A percentile compares a stretch with the other conserved stretches of the same genome.
Evolutionary conservation across 2,329 filamentous ascomycete genomes (phyloP).

Genomic region (Fusarium longipes): DNA sequence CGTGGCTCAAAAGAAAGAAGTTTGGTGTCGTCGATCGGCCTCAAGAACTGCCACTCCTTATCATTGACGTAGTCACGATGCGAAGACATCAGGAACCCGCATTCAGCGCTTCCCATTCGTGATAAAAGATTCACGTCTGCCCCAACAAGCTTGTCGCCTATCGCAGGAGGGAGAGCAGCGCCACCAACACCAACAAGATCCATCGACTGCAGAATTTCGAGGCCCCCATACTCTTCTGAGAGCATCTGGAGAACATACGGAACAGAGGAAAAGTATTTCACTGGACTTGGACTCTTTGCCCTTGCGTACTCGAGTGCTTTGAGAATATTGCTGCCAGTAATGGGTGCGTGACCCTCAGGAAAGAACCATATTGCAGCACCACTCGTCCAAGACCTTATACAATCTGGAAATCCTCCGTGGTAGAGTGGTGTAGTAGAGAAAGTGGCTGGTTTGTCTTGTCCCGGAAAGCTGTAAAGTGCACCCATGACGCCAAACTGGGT

Average conservation of each 20-base stretch:
- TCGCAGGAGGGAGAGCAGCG: conserved; percentile 63
- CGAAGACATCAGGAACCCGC: conserved; percentile 73
- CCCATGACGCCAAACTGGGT: conserved; percentile 65
- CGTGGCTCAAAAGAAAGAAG: conserved; percentile 60
- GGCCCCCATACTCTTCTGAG: conserved; percentile 54
- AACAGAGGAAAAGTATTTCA: conserved; percentile 71
- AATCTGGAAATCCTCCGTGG: conserved; percentile 72
- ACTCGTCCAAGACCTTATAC: conserved; percentile 71
- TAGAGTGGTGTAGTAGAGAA: conserved; percentile 75
- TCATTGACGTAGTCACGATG: conserved; percentile 65
- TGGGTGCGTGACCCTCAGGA: conserved; percentile 64
- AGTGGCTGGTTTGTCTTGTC: conserved; percentile 56
- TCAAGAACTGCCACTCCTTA: conserved; percentile 70
- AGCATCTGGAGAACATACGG: conserved; percentile 68
- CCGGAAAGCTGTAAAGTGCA: conserved; percentile 61
- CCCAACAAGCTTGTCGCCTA: conserved; percentile 65
- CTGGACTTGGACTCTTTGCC: conserved; percentile 35
- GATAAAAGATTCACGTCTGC: conserved; percentile 67
- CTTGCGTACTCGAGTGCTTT: conserved; percentile 57
- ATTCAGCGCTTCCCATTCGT: conserved; percentile 73
- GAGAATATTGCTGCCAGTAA: conserved; percentile 66
- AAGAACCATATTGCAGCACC: conserved; percentile 71
- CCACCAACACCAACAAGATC: conserved; percentile 73
- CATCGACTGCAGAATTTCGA: conserved; percentile 61
- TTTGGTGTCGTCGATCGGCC: conserved; percentile 50